Evolutionary conservation across 805 yeast genomes (phyloP).

Genomic region (Starmera amethionina): DNA sequence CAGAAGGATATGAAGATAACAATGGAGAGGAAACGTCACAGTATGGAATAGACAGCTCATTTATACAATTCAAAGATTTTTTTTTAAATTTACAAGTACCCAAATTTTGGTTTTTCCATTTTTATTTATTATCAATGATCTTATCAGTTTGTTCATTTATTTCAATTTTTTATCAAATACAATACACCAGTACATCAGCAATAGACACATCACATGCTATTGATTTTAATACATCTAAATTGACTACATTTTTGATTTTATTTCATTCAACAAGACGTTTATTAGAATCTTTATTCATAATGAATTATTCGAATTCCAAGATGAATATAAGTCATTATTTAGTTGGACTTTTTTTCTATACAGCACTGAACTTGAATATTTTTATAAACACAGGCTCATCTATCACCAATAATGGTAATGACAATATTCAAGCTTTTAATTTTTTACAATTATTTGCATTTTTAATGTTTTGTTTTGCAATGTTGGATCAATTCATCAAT

Average conservation of each 20-base stretch:
- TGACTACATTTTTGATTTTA: conserved; percentile 18
- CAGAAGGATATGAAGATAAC: too few relatives aligned
- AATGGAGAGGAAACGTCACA: too few relatives aligned
- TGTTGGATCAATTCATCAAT: conserved; percentile 33
- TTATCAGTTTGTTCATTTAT: conserved; percentile 18
- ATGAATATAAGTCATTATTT: conserved; percentile 61
- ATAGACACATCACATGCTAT: conserved; percentile 5
- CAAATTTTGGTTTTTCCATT: conserved; percentile 53
- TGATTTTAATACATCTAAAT: conserved; percentile 13
- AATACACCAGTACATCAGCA: conserved; percentile 4
- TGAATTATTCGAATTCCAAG: conserved; percentile 38
- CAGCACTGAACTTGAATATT: conserved; percentile 33
- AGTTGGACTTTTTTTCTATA: conserved; percentile 53
- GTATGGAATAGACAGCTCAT: too few relatives aligned
- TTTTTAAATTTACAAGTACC: conserved; percentile 40
- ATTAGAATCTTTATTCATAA: conserved; percentile 42
- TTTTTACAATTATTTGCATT: conserved; percentile 5
- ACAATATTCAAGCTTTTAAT: conserved; percentile 2
- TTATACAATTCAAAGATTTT: conserved; percentile 1
- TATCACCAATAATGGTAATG: conserved; percentile 1
- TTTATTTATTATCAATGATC: conserved; percentile 37
- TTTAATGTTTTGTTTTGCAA: conserved; percentile 18
- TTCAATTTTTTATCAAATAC: conserved; percentile 1
- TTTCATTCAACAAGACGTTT: conserved; percentile 48
- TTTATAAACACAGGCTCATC: conserved; percentile 16